These are phyloP conservation scores for Melampsora occidentalis DNA, from an alignment of 1,284 basidiomycete genomes.

Conservation along the genomic window DNA sequence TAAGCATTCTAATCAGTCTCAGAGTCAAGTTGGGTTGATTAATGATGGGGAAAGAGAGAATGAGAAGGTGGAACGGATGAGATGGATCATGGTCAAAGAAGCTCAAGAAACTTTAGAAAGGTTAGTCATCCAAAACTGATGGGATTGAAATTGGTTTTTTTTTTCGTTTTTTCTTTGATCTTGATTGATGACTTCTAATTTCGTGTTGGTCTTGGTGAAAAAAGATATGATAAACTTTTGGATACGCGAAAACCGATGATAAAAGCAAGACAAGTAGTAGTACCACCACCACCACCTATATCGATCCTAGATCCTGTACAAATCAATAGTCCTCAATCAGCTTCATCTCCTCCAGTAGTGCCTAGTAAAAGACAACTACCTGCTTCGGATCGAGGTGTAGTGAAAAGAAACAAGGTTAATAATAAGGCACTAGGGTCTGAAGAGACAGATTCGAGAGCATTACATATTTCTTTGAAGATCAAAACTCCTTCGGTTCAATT, in stretches of 20 bases:
- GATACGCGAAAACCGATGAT: constrained; percentile 28
- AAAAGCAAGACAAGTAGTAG: neutral
- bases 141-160: no score
- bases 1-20: constrained; percentile 12
- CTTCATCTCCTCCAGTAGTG: neutral
- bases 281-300: neutral
- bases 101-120: constrained; percentile 41
- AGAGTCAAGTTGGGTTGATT: neutral
- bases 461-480: no score
- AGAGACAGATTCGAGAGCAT: no score
- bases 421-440: no score
- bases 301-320: neutral
- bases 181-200: neutral
- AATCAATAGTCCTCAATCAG: constrained; percentile 1
- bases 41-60: constrained; percentile 22
- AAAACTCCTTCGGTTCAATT: neutral
- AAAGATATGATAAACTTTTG: constrained; percentile 37
- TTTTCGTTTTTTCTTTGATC: no score
- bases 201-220: neutral
- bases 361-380: neutral
- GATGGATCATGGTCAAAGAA: constrained; percentile 39
- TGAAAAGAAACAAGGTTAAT: no score
- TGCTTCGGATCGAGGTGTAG: no score
- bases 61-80: constrained; percentile 41
- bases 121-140: constrained; percentile 9